These are phyloP conservation scores for Gigaspora rosea DNA, from an alignment of 192 early-diverging fungal genomes.

Conservation along the genomic window DNA sequence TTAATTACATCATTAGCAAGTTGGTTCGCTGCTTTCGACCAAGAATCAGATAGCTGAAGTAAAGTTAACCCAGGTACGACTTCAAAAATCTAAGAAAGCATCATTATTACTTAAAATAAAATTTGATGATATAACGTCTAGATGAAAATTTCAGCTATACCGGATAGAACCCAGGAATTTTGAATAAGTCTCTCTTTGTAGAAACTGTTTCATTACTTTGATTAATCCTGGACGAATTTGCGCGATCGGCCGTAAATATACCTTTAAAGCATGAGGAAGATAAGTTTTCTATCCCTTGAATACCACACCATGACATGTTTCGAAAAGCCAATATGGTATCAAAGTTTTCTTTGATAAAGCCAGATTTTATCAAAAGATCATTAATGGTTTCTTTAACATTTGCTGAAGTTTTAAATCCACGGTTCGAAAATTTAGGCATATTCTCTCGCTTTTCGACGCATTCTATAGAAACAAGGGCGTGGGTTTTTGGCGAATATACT, in stretches of 20 bases:
- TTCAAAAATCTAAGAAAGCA: constrained; percentile 29
- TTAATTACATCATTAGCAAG: constrained; percentile 9
- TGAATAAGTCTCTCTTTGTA: constrained; percentile 18
- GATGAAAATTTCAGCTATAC: constrained; percentile 38
- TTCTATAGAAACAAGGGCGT: constrained; percentile 47
- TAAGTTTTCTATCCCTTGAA: constrained; percentile 47
- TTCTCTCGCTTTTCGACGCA: constrained; percentile 30
- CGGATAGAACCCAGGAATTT: constrained; percentile 52
- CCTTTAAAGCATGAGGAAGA: constrained; percentile 47
- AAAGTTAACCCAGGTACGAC: constrained; percentile 32
- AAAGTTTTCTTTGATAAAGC: constrained; percentile 22
- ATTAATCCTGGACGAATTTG: constrained; percentile 9
- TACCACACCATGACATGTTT: constrained; percentile 44
- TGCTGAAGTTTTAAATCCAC: constrained; percentile 27
- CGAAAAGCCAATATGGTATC: constrained; percentile 46
- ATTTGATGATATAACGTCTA: constrained; percentile 22
- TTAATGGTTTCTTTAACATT: neutral
- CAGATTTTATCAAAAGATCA: constrained; percentile 28
- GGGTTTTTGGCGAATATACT: constrained; percentile 51
- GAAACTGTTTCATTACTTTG: neutral
- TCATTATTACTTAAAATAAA: constrained; percentile 23
- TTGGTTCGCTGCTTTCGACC: constrained; percentile 36
- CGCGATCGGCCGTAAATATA: constrained; percentile 45
- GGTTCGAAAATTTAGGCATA: constrained; percentile 1
- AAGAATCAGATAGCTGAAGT: constrained; percentile 45